Conservation (phyloP, 2,329 filamentous ascomycete species). For the Colletotrichum endophyticum region DNA sequence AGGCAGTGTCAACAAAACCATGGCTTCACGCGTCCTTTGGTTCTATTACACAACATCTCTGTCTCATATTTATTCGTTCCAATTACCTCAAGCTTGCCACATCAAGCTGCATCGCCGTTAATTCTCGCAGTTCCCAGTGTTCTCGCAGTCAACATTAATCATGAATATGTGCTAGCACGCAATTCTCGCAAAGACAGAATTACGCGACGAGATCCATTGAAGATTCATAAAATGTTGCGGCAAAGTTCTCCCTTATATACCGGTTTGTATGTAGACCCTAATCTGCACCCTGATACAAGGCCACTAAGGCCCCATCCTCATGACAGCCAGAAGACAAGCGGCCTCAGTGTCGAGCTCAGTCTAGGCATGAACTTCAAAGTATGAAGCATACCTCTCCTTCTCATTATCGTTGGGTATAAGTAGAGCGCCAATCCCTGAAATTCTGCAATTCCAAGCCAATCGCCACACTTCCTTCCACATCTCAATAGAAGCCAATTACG, state of each 20-base stretch:
- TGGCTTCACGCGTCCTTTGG: neutral
- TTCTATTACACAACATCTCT: neutral
- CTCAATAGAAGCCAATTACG: too few relatives aligned
- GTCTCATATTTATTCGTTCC: neutral
- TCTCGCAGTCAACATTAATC: neutral
- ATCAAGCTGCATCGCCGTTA: neutral
- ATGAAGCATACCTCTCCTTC: too few relatives aligned
- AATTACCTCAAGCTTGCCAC: neutral
- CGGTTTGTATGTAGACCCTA: too few relatives aligned
- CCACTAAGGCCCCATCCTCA: too few relatives aligned
- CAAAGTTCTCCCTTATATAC: neutral
- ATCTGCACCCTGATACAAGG: rapidly evolving
- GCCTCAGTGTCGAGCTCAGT: too few relatives aligned
- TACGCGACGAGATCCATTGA: neutral
- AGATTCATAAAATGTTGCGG: neutral
- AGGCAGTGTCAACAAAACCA: rapidly evolving
- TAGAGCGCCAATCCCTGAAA: too few relatives aligned
- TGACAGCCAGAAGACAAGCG: too few relatives aligned
- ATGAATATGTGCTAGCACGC: neutral
- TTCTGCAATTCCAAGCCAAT: too few relatives aligned
- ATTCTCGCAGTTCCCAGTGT: neutral
- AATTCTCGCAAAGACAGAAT: too few relatives aligned
- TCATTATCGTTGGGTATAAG: too few relatives aligned
- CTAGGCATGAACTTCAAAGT: too few relatives aligned
- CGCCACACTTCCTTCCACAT: too few relatives aligned